Evolutionary conservation across 148 eudicot species (phyloP).

Genomic region (Dianthus caryophyllus): DNA sequence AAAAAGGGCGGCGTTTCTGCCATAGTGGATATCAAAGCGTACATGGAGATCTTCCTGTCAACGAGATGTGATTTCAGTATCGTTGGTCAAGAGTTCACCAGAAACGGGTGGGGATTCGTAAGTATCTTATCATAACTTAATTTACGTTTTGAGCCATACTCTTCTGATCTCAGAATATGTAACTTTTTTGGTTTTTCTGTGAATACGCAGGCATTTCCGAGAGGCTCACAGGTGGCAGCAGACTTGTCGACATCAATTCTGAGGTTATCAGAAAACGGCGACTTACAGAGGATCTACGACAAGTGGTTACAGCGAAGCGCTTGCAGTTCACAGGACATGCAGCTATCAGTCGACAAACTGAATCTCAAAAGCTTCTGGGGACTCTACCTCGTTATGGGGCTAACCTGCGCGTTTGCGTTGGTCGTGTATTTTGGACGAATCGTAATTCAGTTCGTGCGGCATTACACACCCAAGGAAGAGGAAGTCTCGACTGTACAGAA

Average conservation of each 20-base stretch:
- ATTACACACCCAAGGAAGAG: slow-evolving; percentile 26
- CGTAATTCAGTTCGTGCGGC: slow-evolving; percentile 36
- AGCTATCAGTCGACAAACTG: slow-evolving; percentile 45
- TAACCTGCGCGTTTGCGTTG: slow-evolving; percentile 53
- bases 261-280: slow-evolving; percentile 64
- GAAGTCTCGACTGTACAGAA: too few relatives aligned
- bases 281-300: slow-evolving; percentile 68
- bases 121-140: slow-evolving; percentile 29
- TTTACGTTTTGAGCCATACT: too few relatives aligned
- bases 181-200: slow-evolving; percentile 1
- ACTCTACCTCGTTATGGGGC: slow-evolving; percentile 63
- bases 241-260: slow-evolving; percentile 74
- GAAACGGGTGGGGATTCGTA: slow-evolving; percentile 80
- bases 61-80: slow-evolving; percentile 63
- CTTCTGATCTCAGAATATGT: too few relatives aligned
- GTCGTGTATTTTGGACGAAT: slow-evolving; percentile 35
- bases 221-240: slow-evolving; percentile 66
- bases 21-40: slow-evolving; percentile 57
- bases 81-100: slow-evolving; percentile 63
- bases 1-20: slow-evolving; percentile 68
- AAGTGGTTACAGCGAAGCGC: slow-evolving; percentile 70
- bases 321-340: slow-evolving; percentile 54
- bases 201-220: slow-evolving; percentile 60
- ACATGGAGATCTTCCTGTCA: slow-evolving; percentile 61
- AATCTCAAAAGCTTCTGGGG: slow-evolving; percentile 75